A percentile compares a stretch with the other conserved stretches of the same genome.
Evolutionary conservation across 495 filamentous ascomycete genomes (phyloP).

Genomic region (Tuber aestivum): DNA sequence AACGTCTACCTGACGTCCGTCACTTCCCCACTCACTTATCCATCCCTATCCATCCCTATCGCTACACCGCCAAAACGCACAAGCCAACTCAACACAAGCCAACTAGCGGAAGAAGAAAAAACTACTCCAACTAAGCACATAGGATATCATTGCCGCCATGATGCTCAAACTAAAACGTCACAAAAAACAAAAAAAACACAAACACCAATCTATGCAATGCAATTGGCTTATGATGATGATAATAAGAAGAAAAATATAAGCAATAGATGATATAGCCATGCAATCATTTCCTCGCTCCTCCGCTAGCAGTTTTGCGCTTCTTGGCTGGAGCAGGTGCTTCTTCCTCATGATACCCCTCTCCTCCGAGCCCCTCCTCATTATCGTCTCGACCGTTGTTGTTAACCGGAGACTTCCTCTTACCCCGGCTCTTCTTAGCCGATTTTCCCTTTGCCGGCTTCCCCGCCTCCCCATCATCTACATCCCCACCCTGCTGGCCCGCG

Average conservation of each 20-base stretch:
- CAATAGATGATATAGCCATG: background rate
- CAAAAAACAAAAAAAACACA: background rate
- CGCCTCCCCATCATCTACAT: conserved; percentile 11
- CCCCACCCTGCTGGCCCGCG: background rate
- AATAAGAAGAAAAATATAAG: background rate
- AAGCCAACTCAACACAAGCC: background rate
- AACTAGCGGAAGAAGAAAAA: background rate
- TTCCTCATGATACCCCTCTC: conserved; percentile 39
- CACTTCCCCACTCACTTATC: background rate
- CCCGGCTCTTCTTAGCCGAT: conserved; percentile 9
- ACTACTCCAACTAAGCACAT: background rate
- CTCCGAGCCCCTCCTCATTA: background rate
- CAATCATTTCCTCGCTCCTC: background rate
- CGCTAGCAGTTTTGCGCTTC: conserved; percentile 38
- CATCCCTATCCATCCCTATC: background rate
- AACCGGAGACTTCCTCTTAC: conserved; percentile 10
- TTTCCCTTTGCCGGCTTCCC: conserved; percentile 25
- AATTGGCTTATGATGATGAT: background rate
- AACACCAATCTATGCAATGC: conserved; percentile 3
- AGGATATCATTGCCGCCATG: background rate
- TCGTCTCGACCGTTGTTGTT: background rate
- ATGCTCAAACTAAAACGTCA: background rate
- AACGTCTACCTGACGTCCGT: background rate
- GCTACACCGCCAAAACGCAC: background rate
- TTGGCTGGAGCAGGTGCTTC: conserved; percentile 47